Conservation (phyloP, 805 yeast species). For the Hyphopichia homilentoma region DNA sequence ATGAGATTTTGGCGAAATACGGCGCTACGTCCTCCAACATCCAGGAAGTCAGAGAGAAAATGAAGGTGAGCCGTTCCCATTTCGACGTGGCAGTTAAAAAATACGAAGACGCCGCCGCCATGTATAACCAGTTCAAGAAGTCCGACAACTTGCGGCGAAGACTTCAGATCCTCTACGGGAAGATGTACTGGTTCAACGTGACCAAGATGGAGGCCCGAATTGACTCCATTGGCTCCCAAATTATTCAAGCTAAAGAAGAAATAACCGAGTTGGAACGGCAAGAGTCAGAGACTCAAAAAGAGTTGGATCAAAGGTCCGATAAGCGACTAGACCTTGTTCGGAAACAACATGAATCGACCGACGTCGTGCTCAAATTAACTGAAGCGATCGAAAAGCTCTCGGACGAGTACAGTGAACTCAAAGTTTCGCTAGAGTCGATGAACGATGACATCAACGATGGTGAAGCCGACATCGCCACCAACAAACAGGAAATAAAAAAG, state of each 20-base stretch:
- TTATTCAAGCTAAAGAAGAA: conserved; percentile 16
- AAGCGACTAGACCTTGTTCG: conserved; percentile 7
- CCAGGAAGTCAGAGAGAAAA: conserved; percentile 23
- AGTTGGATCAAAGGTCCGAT: conserved; percentile 10
- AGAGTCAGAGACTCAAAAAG: conserved; percentile 5
- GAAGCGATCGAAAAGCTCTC: conserved; percentile 7
- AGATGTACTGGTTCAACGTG: conserved; percentile 41
- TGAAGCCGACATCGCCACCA: conserved; percentile 13
- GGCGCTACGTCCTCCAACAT: conserved; percentile 26
- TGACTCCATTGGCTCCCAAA: conserved; percentile 7
- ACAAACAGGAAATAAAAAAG: conserved; percentile 17
- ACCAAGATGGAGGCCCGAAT: conserved; percentile 24
- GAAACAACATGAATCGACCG: conserved; percentile 8
- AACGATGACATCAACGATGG: conserved; percentile 5
- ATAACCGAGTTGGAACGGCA: conserved; percentile 9
- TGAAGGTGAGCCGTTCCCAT: conserved; percentile 21
- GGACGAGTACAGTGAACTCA: conserved; percentile 3
- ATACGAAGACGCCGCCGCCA: conserved; percentile 24
- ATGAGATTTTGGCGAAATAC: conserved; percentile 58
- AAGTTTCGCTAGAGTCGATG: neutral
- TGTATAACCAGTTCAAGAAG: conserved; percentile 31
- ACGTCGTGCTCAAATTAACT: conserved; percentile 12
- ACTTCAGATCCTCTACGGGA: conserved; percentile 34
- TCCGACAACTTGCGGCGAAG: conserved; percentile 31
- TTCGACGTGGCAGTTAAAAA: conserved; percentile 21